Evolutionary conservation across 75 land plant species (phyloP).

Genomic region (Pinus tabuliformis): DNA sequence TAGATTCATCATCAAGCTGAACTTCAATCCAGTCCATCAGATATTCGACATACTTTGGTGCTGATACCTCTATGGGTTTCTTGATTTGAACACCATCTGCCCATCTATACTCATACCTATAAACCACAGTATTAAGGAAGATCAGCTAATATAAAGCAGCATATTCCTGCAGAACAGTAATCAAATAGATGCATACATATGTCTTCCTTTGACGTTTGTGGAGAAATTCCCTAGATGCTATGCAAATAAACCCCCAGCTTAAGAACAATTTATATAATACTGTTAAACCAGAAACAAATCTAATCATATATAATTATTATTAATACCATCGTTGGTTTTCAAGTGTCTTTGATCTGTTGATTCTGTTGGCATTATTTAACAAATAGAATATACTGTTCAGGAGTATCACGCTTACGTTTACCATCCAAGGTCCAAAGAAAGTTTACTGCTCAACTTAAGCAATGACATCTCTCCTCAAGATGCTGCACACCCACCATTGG

Average conservation of each 20-base stretch:
- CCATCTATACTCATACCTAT: constrained; percentile 95
- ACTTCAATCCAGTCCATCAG: constrained; percentile 92
- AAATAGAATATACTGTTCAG: neutral
- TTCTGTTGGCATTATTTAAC: neutral
- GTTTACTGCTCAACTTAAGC: neutral
- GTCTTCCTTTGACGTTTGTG: neutral
- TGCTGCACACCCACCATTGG: no score
- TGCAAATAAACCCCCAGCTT: neutral
- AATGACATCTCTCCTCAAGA: no score
- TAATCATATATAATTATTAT: neutral
- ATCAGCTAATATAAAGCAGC: neutral
- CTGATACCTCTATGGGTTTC: constrained; percentile 94
- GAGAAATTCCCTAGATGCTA: no score
- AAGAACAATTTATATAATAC: neutral
- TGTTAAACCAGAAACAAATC: neutral
- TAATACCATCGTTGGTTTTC: neutral
- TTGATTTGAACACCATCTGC: constrained; percentile 95
- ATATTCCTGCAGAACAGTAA: neutral
- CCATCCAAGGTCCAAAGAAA: neutral
- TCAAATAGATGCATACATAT: neutral
- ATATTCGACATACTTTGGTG: constrained; percentile 95
- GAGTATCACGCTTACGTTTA: neutral
- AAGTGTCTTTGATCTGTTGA: neutral
- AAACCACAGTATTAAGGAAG: neutral
- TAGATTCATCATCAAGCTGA: constrained; percentile 91